These are phyloP conservation scores for Penicillium brasilianum DNA, from an alignment of 2,329 filamentous ascomycete species.

Conservation along the genomic window DNA sequence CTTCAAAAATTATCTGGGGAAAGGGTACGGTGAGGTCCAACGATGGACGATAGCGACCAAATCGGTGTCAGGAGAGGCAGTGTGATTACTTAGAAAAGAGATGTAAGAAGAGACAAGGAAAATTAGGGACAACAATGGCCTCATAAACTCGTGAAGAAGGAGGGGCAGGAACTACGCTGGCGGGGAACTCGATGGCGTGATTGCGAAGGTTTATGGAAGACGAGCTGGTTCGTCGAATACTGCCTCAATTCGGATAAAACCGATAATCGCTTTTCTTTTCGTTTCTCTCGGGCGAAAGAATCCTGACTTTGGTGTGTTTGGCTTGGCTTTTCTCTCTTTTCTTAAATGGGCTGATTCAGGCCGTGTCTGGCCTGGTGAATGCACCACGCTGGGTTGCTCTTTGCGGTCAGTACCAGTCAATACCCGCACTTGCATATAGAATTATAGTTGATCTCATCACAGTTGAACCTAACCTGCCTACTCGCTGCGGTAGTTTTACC, in stretches of 20 bases:
- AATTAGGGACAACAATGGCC: neutral
- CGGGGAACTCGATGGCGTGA: slow-evolving; percentile 16
- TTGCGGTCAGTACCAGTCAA: neutral
- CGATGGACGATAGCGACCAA: neutral
- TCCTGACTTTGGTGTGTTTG: neutral
- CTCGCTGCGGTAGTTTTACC: neutral
- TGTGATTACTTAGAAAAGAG: neutral
- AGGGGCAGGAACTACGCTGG: slow-evolving; percentile 4
- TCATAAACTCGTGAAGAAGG: neutral
- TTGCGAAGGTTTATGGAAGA: slow-evolving; percentile 2
- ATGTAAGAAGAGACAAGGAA: neutral
- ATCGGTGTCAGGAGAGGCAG: neutral
- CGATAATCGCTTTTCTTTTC: neutral
- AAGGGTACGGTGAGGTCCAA: neutral
- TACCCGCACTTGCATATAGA: neutral
- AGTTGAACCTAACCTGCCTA: neutral
- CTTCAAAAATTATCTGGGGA: neutral
- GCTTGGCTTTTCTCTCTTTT: neutral
- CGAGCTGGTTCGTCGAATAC: neutral
- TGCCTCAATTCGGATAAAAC: neutral
- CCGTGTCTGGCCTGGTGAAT: neutral
- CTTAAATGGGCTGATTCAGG: neutral
- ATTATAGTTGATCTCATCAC: neutral
- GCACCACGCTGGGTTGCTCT: neutral
- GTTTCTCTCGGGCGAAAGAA: neutral